phyloP scores from a whole-genome alignment of 768 basidiomycete species.

The Russula foetens region DNA sequence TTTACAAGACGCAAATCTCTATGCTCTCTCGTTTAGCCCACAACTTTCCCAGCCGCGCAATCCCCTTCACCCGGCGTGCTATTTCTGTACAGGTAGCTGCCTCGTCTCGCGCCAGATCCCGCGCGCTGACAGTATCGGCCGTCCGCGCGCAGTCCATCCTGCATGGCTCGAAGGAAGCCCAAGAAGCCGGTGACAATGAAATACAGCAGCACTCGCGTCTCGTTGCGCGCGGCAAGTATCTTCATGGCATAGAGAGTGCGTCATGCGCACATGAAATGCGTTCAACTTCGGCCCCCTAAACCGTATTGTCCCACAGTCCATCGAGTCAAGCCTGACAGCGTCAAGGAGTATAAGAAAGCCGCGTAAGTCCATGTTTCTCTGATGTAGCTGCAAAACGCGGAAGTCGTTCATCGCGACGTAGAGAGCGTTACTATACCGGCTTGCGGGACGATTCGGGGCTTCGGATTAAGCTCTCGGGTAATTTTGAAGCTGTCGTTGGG shows the following conservation, averaged over 20 bases:
- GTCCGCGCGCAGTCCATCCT: constrained; percentile 56
- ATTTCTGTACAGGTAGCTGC: constrained; percentile 29
- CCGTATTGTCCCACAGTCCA: constrained; percentile 50
- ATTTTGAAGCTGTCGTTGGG: constrained; percentile 88
- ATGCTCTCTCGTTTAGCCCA: constrained; percentile 24
- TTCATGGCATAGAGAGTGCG: constrained; percentile 85
- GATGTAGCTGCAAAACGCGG: not conserved
- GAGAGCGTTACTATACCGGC: constrained; percentile 78
- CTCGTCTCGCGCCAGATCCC: constrained; percentile 14
- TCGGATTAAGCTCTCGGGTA: constrained; percentile 84
- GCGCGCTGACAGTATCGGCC: constrained; percentile 21
- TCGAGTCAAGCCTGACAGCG: constrained; percentile 71
- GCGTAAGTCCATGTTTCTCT: constrained; percentile 46
- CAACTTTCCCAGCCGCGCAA: constrained; percentile 15
- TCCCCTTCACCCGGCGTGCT: constrained; percentile 19
- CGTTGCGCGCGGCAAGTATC: constrained; percentile 89
- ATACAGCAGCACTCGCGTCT: constrained; percentile 77
- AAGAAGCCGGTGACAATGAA: constrained; percentile 70
- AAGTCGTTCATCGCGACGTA: constrained; percentile 27
- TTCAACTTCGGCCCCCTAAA: not conserved
- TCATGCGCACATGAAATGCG: constrained; percentile 2
- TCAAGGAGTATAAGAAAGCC: constrained; percentile 79
- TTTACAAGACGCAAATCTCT: not conserved
- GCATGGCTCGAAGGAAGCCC: constrained; percentile 91
- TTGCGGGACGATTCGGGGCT: constrained; percentile 66